These are phyloP conservation scores for Xylaria digitata DNA, from an alignment of 2,329 filamentous ascomycete species.

Conservation along the genomic window DNA sequence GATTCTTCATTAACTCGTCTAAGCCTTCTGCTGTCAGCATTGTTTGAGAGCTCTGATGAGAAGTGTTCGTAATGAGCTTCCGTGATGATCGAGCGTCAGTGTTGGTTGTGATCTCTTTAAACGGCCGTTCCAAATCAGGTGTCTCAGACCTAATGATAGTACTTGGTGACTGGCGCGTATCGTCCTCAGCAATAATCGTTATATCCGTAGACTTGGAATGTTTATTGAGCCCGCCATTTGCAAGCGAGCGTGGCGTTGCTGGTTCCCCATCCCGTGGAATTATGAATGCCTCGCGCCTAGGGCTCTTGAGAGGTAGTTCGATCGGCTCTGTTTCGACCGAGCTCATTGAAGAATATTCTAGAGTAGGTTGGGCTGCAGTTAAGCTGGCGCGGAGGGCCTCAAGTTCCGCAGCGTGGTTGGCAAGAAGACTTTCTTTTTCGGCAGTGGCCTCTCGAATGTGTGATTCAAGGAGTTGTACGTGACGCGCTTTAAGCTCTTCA, in stretches of 20 bases:
- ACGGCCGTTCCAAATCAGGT: slow-evolving; percentile 67
- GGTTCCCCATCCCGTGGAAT: slow-evolving; percentile 60
- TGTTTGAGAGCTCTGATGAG: slow-evolving; percentile 84
- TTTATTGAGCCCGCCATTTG: slow-evolving; percentile 49
- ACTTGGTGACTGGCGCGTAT: slow-evolving; percentile 66
- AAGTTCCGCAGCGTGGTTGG: slow-evolving; percentile 47
- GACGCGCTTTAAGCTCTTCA: slow-evolving; percentile 38
- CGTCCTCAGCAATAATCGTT: slow-evolving; percentile 72
- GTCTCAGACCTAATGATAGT: slow-evolving; percentile 57
- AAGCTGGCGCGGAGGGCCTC: slow-evolving; percentile 48
- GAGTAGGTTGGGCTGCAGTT: slow-evolving; percentile 43
- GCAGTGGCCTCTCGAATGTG: slow-evolving; percentile 40
- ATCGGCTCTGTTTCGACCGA: slow-evolving; percentile 60
- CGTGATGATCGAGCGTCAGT: slow-evolving; percentile 55
- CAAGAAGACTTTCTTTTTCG: slow-evolving; percentile 46
- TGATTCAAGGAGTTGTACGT: slow-evolving; percentile 42
- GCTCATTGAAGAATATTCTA: slow-evolving; percentile 59
- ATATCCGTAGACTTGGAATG: slow-evolving; percentile 54
- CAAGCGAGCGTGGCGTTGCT: slow-evolving; percentile 56
- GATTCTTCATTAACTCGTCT: slow-evolving; percentile 76
- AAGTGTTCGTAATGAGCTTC: slow-evolving; percentile 58
- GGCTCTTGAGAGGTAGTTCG: slow-evolving; percentile 57
- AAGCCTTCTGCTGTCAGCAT: slow-evolving; percentile 84
- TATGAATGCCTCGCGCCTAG: slow-evolving; percentile 67
- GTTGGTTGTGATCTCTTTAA: slow-evolving; percentile 73